Evolutionary conservation across 1,284 basidiomycete species (phyloP), one percentile per base, ranked within the genome.

Genomic region (Sporisorium iseilematis-ciliati): DNA sequence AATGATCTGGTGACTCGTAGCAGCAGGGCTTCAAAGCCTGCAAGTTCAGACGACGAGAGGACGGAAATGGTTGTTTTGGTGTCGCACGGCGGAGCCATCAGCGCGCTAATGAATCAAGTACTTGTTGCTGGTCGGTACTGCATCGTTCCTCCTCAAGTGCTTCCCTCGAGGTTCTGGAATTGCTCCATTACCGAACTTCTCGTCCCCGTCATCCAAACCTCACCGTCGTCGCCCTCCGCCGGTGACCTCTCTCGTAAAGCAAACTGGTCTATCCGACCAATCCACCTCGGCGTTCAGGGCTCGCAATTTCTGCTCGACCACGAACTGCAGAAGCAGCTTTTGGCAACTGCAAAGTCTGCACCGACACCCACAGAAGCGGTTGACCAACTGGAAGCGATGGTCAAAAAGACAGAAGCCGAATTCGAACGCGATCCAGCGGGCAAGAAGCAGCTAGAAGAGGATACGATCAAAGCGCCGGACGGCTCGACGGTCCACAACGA

Each of bases 141-240:
- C 21, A 46, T 58, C 33, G 48, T 75, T 0, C 75, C 60, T 0
- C 55, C 70, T 0, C 31, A 38, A 0, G 64, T 79, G 2, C 20
- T 49, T 6, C 81, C 77, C 1, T 66, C 68, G 23, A 57, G 83
- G 0, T 76, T 84, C 51, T 83, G 81, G 81, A 84, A 84, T 51
- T 84, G 83, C 60, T 78, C 74, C 41, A 77, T 84, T 54, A 79
- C 81, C 11, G 83, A 84, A 53, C 65, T 83, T 3, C 50, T 71
- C 55, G 41, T 68, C 7, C 78, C 75, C 10, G 54, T 62, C 50
- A 59, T 70, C 23, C 23, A 23, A 14, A 67, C 62, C n/a, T 54
- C 55, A 11, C 8, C 54, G 3, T 18, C 59, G n/a, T 21, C 26
- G 7, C n/a, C 46, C 1, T 21, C 45, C 0, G 31, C 74, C 2